These are phyloP conservation scores for Kalmusia sp. DNA, from an alignment of 2,329 filamentous ascomycete genomes.

Conservation along the genomic window DNA sequence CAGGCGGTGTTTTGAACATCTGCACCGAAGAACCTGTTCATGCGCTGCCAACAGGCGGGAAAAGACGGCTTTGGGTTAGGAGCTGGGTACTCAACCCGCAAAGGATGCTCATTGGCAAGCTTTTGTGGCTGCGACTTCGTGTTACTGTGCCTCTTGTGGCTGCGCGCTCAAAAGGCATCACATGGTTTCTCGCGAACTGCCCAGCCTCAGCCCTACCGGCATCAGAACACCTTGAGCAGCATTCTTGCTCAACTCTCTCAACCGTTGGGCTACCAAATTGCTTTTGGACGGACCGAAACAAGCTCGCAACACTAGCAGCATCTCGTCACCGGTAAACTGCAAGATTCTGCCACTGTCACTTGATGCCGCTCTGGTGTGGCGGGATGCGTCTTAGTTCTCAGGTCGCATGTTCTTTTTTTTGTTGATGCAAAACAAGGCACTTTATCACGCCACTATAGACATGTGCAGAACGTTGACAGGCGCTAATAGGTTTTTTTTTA, in stretches of 20 bases:
- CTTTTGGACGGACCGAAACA: too few species aligned
- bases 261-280: too few species aligned
- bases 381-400: not conserved
- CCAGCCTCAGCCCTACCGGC: not conserved
- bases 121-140: conserved; percentile 10
- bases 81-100: not conserved
- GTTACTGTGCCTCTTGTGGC: too few species aligned
- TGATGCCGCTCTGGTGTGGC: not conserved
- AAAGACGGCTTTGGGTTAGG: not conserved
- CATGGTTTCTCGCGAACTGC: not conserved
- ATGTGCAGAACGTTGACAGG: too few species aligned
- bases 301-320: too few species aligned
- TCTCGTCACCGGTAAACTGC: too few species aligned
- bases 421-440: not conserved
- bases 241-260: not conserved
- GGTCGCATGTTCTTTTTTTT: not conserved
- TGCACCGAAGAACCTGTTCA: conserved; percentile 14
- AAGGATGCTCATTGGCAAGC: not conserved
- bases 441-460: conserved; percentile 4
- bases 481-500: not conserved
- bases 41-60: not conserved
- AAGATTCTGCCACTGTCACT: too few species aligned
- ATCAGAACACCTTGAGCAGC: conserved; percentile 4
- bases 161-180: not conserved
- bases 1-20: conserved; percentile 10